phyloP scores from a whole-genome alignment of 768 basidiomycete species.

The Phanerochaete sordida region DNA sequence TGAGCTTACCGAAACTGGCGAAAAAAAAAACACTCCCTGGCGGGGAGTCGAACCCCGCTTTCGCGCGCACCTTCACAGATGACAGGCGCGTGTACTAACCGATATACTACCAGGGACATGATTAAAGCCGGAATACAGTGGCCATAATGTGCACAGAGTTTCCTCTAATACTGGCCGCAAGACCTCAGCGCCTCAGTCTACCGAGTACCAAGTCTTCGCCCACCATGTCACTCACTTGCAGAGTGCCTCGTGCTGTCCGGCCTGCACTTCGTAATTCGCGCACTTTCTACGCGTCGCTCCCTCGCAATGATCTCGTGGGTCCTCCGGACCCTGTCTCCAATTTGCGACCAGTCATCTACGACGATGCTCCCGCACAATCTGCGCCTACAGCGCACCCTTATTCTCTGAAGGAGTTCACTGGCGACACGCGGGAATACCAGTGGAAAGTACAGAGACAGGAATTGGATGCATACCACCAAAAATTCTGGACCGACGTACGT shows the following conservation, averaged over 20 bases:
- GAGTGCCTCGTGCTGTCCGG: not conserved
- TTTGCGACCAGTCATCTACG: conserved; percentile 76
- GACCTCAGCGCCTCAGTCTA: no score
- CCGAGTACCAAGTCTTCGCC: no score
- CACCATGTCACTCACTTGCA: not conserved
- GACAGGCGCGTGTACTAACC: conserved; percentile 5
- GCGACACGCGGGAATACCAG: conserved; percentile 53
- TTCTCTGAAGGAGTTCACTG: conserved; percentile 69
- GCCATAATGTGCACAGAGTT: not conserved
- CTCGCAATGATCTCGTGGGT: conserved; percentile 44
- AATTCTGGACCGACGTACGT: conserved; percentile 80
- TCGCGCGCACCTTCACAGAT: conserved; percentile 20
- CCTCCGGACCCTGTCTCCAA: conserved; percentile 78
- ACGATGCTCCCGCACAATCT: conserved; percentile 42
- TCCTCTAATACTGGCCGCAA: no score
- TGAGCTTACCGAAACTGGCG: no score
- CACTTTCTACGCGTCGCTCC: conserved; percentile 13
- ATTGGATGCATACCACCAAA: conserved; percentile 70
- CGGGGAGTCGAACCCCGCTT: conserved; percentile 33
- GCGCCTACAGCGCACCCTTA: conserved; percentile 55
- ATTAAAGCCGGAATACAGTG: no score
- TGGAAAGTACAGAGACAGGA: conserved; percentile 69
- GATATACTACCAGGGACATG: not conserved
- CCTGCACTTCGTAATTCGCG: not conserved
- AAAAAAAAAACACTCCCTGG: conserved; percentile 21